phyloP scores from a whole-genome alignment of 345 rosid species.

The Nephelium lappaceum region DNA sequence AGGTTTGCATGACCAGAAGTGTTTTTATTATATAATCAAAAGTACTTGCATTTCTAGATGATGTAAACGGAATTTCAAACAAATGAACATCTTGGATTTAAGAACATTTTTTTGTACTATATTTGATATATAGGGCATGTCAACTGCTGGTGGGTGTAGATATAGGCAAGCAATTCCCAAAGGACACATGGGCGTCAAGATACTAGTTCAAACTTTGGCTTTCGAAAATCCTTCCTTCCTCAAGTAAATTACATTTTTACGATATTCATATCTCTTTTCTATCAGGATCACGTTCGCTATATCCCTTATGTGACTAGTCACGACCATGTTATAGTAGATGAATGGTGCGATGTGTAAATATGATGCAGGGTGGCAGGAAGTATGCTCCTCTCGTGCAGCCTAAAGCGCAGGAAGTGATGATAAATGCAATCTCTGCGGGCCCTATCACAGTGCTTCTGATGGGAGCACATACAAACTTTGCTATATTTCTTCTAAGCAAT shows the following conservation, averaged over 20 bases:
- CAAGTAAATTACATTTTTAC: slow-evolving; percentile 18
- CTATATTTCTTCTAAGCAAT: slow-evolving; percentile 28
- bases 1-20: slow-evolving; percentile 10
- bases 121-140: slow-evolving; percentile 19
- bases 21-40: too few species aligned
- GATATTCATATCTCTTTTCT: background rate
- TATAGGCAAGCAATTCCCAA: slow-evolving; percentile 34
- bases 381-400: slow-evolving; percentile 28
- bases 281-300: too few species aligned
- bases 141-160: slow-evolving; percentile 34
- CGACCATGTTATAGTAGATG: background rate
- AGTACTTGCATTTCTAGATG: background rate
- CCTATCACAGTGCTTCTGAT: slow-evolving; percentile 22
- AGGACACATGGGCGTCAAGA: slow-evolving; percentile 12
- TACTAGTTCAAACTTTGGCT: slow-evolving; percentile 27
- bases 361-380: slow-evolving; percentile 27
- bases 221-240: slow-evolving; percentile 29
- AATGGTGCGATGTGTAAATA: background rate
- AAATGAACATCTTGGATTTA: too few species aligned
- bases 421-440: slow-evolving; percentile 24
- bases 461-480: slow-evolving; percentile 31
- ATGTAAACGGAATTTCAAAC: too few species aligned
- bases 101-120: background rate
- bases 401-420: slow-evolving; percentile 29
- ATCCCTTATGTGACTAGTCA: too few species aligned